Evolutionary conservation across 495 filamentous ascomycete genomes (phyloP), one percentile per base, ranked within the genome.

Genomic region (Mycothermus thermophilus): DNA sequence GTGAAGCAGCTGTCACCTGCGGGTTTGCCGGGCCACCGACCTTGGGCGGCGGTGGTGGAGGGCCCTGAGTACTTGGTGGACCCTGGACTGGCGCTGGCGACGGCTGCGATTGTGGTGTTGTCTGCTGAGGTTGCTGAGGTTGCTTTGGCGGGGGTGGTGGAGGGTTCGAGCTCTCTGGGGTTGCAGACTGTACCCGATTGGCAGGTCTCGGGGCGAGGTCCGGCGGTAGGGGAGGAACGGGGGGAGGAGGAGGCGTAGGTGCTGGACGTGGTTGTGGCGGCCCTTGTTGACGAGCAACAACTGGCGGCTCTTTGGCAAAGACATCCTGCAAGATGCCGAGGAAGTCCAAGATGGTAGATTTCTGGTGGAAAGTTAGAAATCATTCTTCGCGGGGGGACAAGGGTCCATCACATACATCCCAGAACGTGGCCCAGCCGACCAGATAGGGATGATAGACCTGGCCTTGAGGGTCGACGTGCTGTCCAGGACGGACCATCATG

Each of bases 381-480:
- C 14, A 27, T 2, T 11, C 14, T 14, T 18, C 1, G 4, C 10
- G 6, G 2, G 7, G 2, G n/a, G 10, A 12, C 10, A 15, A 8
- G 17, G 32, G 33, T 26, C 1, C 2, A 13, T 26, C 31, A 77
- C 82, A 72, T 42, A 93, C 84, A 75, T 93, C 87, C 81, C 81
- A 92, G 38, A 79, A 82, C 41, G 81, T 76, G 17, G 66, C 62
- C 90, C 90, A 97, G 27, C 81, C 77, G 10, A 83, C 82, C 26
- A 97, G 58, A 57, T 95, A 96, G 35, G 90, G 92, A 60, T 97
- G 90, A 52, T 94, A 97, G 46, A 94, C 73, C 51, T 79, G 79
- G 30, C 90, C 90, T 47, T 95, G 85, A n/a, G 80, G 74, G 45
- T 88, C 85, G 34, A 97, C 86, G 62, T 96, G 83, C 47, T 96